Base-by-base conservation (phyloP, 169 alveolate genomes). In the Plasmodium yoelii region DNA sequence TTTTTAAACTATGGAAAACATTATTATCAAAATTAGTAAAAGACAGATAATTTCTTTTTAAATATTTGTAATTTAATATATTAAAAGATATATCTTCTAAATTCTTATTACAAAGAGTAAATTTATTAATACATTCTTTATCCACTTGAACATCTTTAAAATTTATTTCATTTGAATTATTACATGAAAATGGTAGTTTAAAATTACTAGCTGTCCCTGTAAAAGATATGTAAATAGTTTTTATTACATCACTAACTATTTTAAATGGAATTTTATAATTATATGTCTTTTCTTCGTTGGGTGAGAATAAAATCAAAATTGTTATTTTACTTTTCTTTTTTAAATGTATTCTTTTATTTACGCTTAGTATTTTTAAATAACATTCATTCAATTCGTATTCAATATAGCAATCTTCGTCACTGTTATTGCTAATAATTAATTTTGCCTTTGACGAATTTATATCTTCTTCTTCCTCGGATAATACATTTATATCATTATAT, bases 71-170 rank as follows among this genome's bases (percentile, higher is more conserved):
- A 80, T 80, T 80, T 24, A 57, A 61, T 53, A 80, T 60, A 26
- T 80, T 80, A 57, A 80, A 80, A 80, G 73, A 67, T 65, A 80
- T 53, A 67, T 80, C 90, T 46, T 80, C 82, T 51, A 51, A 34
- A 49, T 80, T 80, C 19, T 80, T 80, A 44, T 80, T 80, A 26
- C 56, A 70, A 34, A 80, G 73, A 55, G 71, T 68, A 26, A 80
- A 80, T 80, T 65, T 80, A 6, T 46, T 65, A 44, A 80, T 65
- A 19, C 63, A 39, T 80, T 80, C 90, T 39, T 80, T 80, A 80
- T 65, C 90, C 18, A 80, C 90, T 65, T 80, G 82, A 39, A 80
- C 61, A 68, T 80, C 70, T 47, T 80, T 59, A 67, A 80, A 80
- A 55, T 53, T 7, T 34, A 80, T 80, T 46, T 80, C 90, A 42